Evolutionary conservation across 1,284 basidiomycete genomes (phyloP).

Genomic region (Trichosporon sp.): DNA sequence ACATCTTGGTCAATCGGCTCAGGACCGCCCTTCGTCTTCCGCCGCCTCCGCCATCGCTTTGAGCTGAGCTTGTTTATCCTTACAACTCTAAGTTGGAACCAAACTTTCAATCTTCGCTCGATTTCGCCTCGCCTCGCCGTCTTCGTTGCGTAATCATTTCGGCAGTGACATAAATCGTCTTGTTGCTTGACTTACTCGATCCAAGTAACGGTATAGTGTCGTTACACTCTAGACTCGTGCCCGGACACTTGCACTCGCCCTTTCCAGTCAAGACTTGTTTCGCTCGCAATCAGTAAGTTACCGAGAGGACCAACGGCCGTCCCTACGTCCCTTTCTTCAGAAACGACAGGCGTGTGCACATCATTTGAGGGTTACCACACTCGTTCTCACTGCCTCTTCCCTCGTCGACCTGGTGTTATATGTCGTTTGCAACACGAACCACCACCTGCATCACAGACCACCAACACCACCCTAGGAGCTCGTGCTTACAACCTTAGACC

Average conservation of each 20-base stretch:
- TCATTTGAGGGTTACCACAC: not conserved
- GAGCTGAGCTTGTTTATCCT: conserved; percentile 5
- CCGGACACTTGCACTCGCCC: not conserved
- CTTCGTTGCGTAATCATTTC: conserved; percentile 17
- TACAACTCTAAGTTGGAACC: conserved; percentile 18
- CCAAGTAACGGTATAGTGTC: conserved; percentile 9
- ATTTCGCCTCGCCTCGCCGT: conserved; percentile 4
- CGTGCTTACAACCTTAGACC: conserved; percentile 15
- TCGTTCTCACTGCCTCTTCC: conserved; percentile 2
- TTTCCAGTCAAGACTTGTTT: not conserved
- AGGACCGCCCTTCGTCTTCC: not conserved
- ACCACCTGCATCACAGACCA: conserved; percentile 7
- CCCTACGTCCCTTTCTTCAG: not conserved
- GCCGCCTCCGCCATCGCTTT: conserved; percentile 16
- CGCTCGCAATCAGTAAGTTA: not conserved
- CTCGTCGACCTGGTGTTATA: not conserved
- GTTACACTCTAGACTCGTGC: conserved; percentile 8
- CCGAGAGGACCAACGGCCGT: not conserved
- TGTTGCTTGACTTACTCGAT: conserved; percentile 6
- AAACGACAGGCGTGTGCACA: conserved; percentile 16
- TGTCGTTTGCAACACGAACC: conserved; percentile 7
- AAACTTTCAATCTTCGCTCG: conserved; percentile 8
- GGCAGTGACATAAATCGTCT: conserved; percentile 16
- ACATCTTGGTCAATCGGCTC: conserved; percentile 14
- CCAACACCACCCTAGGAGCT: not conserved